Base-by-base conservation (phyloP, 495 filamentous ascomycete species). In the Beverwykella pulmonaria region DNA sequence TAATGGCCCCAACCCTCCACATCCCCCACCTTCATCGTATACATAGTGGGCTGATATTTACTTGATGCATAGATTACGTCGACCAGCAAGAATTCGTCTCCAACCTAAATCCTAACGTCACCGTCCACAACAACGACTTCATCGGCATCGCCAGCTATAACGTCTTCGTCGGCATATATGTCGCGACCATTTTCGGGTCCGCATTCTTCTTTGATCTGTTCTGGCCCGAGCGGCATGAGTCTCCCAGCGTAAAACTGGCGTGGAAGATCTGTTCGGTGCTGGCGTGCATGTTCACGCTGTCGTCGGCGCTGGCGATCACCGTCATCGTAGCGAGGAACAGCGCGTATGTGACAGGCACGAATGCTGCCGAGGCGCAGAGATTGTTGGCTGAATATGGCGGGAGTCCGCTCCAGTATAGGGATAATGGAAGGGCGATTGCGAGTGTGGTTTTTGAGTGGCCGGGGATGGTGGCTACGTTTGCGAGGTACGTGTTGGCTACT, bases 141-240 rank as follows among this genome's bases (percentile, higher is more conserved):
- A 74, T 83, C 64, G 82, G 81, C 41, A 78, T 76, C 12, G 74
- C 74, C 0, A 78, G 76, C 25, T 83, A 80, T 70, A 84, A 83
- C 67, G 82, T 84, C 64, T 84, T 81, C 68, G 77, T 79, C 32
- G 81, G 82, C 41, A 74, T 84, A 23, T 81, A 78, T n/a, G 79
- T 83, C 0, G 82, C 81, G 0, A 80, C 77, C 30, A 80, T 84
- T 63, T 84, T 84, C 69, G 81, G 82, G 25, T 78, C 75, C 10
- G 82, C 75, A 7, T 83, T 83, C 73, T 83, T 83, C 77, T 83
- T 83, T 64, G 82, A 83, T 56, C 75, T 84, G 5, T 81, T 82
- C 68, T 83, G 80, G 81, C 81, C 82, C 4, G 80, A 81, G 34
- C 76, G 81, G 10, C 64, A 75, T 9, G 81, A 84, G 70, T 77